A percentile compares a stretch with the other conserved stretches of the same genome.
phyloP scores from a whole-genome alignment of 768 basidiomycete genomes.

The Imleria badia region DNA sequence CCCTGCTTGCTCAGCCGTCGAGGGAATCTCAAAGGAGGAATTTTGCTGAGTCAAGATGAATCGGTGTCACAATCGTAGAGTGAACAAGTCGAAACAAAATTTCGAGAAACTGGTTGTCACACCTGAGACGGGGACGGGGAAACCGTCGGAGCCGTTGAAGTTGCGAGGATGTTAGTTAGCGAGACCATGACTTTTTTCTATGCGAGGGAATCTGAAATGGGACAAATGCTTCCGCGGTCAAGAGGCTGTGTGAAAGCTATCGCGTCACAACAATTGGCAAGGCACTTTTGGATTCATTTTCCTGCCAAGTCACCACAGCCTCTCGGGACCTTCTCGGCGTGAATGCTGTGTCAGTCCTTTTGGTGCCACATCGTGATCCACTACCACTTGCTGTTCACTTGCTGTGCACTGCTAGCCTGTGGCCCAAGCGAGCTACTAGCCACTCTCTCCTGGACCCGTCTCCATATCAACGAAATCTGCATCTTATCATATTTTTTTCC shows the following conservation, averaged over 20 bases:
- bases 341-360: not conserved
- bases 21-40: not conserved
- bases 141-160: constrained; percentile 17
- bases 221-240: not conserved
- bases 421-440: not conserved
- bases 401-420: constrained; percentile 2
- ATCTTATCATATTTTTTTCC: constrained; percentile 10
- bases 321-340: not conserved
- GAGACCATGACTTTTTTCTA: not conserved
- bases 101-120: not conserved
- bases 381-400: constrained; percentile 10
- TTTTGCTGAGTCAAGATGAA: too few relatives aligned
- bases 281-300: too few relatives aligned
- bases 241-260: not conserved
- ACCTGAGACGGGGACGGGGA: constrained; percentile 1
- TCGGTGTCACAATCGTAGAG: not conserved
- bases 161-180: constrained; percentile 4
- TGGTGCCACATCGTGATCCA: not conserved
- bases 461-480: constrained; percentile 17
- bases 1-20: not conserved
- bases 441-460: not conserved
- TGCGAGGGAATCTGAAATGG: not conserved
- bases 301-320: constrained; percentile 2
- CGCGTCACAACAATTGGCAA: too few relatives aligned
- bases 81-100: not conserved